Percentiles rank a stretch among this genome's conserved stretches.
phyloP scores from a whole-genome alignment of 768 basidiomycete genomes.

The Obba rivulosa region DNA sequence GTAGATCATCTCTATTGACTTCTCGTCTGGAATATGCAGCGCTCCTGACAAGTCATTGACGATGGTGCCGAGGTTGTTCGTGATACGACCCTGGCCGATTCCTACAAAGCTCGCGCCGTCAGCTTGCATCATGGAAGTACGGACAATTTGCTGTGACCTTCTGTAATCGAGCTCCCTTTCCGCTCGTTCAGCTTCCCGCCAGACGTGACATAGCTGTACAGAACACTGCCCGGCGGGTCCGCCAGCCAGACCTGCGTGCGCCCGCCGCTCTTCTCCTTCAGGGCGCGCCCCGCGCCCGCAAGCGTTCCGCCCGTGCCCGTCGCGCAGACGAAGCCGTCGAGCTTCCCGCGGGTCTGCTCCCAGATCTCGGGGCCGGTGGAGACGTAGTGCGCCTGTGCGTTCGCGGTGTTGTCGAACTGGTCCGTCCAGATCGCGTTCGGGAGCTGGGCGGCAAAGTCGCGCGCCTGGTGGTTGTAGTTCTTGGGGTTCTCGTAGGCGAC shows the following conservation, averaged over 20 bases:
- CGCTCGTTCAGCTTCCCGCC: slow-evolving; percentile 77
- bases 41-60: slow-evolving; percentile 76
- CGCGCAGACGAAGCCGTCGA: slow-evolving; percentile 91
- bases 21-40: slow-evolving; percentile 79
- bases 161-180: slow-evolving; percentile 84
- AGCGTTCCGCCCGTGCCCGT: slow-evolving; percentile 97
- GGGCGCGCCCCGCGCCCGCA: slow-evolving; percentile 78
- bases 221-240: slow-evolving; percentile 93
- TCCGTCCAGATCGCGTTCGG: slow-evolving; percentile 93
- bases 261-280: slow-evolving; percentile 77
- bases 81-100: slow-evolving; percentile 95
- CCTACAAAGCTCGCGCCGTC: slow-evolving; percentile 38
- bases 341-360: slow-evolving; percentile 72
- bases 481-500: slow-evolving; percentile 92
- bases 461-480: slow-evolving; percentile 98
- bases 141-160: slow-evolving; percentile 46
- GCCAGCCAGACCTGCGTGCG: slow-evolving; percentile 90
- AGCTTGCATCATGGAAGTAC: not conserved
- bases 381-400: slow-evolving; percentile 80
- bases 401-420: slow-evolving; percentile 96
- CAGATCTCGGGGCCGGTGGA: slow-evolving; percentile 97
- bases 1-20: slow-evolving; percentile 92
- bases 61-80: slow-evolving; percentile 83
- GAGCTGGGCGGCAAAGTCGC: slow-evolving; percentile 69
- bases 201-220: slow-evolving; percentile 76